Evolutionary conservation across 2,329 filamentous ascomycete genomes (phyloP), one percentile per base, ranked within the genome.

Genomic region (Teratosphaeria nubilosa): DNA sequence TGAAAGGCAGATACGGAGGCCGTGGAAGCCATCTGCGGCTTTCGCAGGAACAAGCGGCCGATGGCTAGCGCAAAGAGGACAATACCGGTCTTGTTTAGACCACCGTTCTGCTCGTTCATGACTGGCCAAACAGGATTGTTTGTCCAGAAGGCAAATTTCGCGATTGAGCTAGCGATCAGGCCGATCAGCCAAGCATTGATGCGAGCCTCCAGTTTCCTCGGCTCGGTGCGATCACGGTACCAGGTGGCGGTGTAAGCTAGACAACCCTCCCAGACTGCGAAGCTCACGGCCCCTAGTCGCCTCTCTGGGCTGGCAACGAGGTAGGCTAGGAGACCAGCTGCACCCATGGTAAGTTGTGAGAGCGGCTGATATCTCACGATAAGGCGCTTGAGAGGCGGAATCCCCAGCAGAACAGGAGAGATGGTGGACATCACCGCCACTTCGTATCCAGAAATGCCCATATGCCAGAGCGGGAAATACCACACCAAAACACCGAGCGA

Each of bases 401-500:
- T 86, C 24, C 80, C 85, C 51, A 99, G 83, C 22, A 97, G 73
- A 45, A 91, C 78, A 0, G 94, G 94, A 4, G 91, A 88, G 55
- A 92, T 74, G 3, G 90, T 92, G 54, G 82, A 83, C 84, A 97
- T 87, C 68, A 99, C 86, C 64, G 95, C 80, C 51, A 86, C 87
- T 75, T 99, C 94, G 70, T 94, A 99, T 62, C 94, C 94, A 3
- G 92, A 97, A 60, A 99, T 95, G 30, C 94, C 94, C 94, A 99
- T 99, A 72, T 96, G 85, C 94, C 94, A 99, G 11, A 99, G 82
- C 14, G 94, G 94, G 72, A 99, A 99, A 74, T 95, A 99, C 94
- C 94, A 99, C 51, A 99, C 87, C 50, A 89, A 80, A 51, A 99
- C 79, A 27, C 90, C 91, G 56, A 99, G 79, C 60, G 90, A 90